Evolutionary conservation across 2,329 filamentous ascomycete genomes (phyloP).

Genomic region (Malbranchea cinnamomea): DNA sequence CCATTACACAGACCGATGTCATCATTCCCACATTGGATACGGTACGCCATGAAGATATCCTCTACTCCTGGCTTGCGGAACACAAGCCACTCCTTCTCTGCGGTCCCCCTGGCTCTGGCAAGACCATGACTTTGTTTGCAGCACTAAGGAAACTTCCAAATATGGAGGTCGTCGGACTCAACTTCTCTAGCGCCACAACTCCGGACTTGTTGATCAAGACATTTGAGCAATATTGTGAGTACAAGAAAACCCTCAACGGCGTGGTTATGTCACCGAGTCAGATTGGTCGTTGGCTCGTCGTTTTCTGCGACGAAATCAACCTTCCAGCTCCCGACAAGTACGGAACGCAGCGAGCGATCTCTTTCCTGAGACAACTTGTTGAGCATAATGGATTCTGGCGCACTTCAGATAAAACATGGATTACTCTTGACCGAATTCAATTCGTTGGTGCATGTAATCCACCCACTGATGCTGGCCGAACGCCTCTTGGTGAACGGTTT

Average conservation of each 20-base stretch:
- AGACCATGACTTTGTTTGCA: conserved; percentile 99
- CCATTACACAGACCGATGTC: conserved; percentile 92
- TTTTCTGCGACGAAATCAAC: conserved; percentile 99
- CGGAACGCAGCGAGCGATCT: conserved; percentile 91
- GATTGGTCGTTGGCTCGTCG: conserved; percentile 91
- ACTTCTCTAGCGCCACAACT: conserved; percentile 97
- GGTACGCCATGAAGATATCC: conserved; percentile 92
- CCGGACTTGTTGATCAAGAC: conserved; percentile 97
- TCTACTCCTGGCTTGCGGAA: conserved; percentile 98
- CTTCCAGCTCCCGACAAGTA: conserved; percentile 95
- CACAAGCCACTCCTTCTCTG: conserved; percentile 95
- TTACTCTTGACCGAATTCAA: conserved; percentile 91
- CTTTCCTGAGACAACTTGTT: conserved; percentile 90
- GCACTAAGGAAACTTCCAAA: conserved; percentile 91
- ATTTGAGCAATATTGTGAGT: conserved; percentile 98
- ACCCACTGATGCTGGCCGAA: conserved; percentile 91
- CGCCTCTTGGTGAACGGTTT: conserved; percentile 83
- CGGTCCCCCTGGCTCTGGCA: conserved; percentile 93
- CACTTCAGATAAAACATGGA: conserved; percentile 94
- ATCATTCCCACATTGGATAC: conserved; percentile 97
- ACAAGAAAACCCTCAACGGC: conserved; percentile 95
- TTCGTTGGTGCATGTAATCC: conserved; percentile 99
- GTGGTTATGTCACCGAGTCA: conserved; percentile 92
- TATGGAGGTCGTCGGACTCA: conserved; percentile 98
- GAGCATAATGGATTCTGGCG: conserved; percentile 99